These are phyloP conservation scores for Cutaneotrichosporon sp. DNA, from an alignment of 1,284 basidiomycete species.

Conservation along the genomic window DNA sequence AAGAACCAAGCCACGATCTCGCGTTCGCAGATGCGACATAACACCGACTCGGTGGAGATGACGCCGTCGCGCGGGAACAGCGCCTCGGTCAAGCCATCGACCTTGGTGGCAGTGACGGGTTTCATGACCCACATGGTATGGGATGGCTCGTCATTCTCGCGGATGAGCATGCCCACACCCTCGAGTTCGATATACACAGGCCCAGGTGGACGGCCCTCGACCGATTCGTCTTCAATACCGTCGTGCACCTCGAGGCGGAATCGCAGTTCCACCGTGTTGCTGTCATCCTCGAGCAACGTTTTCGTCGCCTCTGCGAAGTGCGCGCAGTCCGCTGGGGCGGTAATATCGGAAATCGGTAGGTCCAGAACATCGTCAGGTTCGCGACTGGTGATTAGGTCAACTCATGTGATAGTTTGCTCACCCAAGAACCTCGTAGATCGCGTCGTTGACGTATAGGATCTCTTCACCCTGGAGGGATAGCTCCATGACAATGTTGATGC, in stretches of 20 bases:
- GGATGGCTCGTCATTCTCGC: constrained; percentile 81
- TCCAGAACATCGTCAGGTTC: constrained; percentile 80
- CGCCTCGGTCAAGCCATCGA: constrained; percentile 40
- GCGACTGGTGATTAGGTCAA: constrained; percentile 58
- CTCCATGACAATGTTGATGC: constrained; percentile 93
- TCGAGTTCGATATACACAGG: constrained; percentile 83
- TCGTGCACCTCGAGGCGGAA: constrained; percentile 70
- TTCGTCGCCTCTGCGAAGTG: constrained; percentile 87
- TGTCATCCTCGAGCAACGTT: constrained; percentile 83
- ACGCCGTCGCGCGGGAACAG: constrained; percentile 70
- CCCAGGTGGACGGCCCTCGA: constrained; percentile 49
- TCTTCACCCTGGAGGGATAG: constrained; percentile 85
- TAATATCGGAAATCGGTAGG: constrained; percentile 74
- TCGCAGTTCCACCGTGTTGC: constrained; percentile 87
- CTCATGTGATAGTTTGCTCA: constrained; percentile 55
- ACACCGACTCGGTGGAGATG: constrained; percentile 78
- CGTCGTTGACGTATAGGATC: constrained; percentile 89
- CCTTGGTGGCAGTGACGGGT: constrained; percentile 62
- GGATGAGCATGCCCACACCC: constrained; percentile 98
- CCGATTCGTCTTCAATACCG: constrained; percentile 34
- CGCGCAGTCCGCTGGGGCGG: constrained; percentile 77
- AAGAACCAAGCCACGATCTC: constrained; percentile 99
- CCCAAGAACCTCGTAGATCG: constrained; percentile 88
- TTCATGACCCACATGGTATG: constrained; percentile 99
- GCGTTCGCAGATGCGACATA: constrained; percentile 98